Evolutionary conservation across 805 yeast genomes (phyloP).

Genomic region (Lipomyces sp.): DNA sequence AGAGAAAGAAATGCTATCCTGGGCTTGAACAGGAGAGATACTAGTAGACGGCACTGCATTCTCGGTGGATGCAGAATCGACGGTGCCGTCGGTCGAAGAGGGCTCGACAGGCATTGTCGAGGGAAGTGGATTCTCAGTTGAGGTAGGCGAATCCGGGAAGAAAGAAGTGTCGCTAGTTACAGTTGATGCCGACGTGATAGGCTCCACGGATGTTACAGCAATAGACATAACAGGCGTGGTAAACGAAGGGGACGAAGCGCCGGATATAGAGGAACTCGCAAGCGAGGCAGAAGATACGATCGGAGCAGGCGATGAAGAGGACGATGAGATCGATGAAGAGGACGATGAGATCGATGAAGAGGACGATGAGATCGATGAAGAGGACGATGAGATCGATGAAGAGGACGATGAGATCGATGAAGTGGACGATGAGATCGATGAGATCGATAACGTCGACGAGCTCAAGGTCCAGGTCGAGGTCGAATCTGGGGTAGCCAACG

Average conservation of each 20-base stretch:
- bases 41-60: not conserved
- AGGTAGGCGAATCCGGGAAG: not conserved
- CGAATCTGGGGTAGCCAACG: not conserved
- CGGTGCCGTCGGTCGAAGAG: not conserved
- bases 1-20: not conserved
- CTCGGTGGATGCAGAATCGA: not conserved
- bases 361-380: conserved; percentile 8
- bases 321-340: conserved; percentile 7
- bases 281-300: too few relatives aligned
- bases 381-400: conserved; percentile 8
- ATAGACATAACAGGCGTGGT: not conserved
- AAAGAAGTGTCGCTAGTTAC: too few relatives aligned
- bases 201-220: not conserved
- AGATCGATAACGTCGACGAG: conserved; percentile 6
- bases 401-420: not conserved
- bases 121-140: not conserved
- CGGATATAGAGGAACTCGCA: too few relatives aligned
- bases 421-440: conserved; percentile 1
- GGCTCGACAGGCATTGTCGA: not conserved
- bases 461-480: conserved; percentile 12
- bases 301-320: not conserved
- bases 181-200: not conserved
- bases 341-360: conserved; percentile 7
- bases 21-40: not conserved
- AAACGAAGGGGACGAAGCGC: not conserved